A percentile compares a stretch with the other conserved stretches of the same genome.
These are phyloP conservation scores for Globisporangium paroecandrum DNA, from an alignment of 352 stramenopile genomes.

Conservation along the genomic window DNA sequence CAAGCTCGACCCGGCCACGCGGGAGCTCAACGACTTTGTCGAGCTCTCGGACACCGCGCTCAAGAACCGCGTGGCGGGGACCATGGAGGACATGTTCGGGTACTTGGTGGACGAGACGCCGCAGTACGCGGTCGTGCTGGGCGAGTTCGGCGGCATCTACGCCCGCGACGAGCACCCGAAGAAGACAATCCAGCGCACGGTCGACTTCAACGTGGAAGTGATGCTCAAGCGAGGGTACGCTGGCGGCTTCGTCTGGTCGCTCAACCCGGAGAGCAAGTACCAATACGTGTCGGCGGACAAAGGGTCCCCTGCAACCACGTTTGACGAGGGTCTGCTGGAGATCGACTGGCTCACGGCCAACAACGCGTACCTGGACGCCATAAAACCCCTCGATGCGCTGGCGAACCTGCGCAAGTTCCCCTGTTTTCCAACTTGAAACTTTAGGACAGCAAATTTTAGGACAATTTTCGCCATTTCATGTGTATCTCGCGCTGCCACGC, in stretches of 20 bases:
- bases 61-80: conserved; percentile 18
- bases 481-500: too few relatives aligned
- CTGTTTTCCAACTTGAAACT: conserved; percentile 28
- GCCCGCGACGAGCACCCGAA: conserved; percentile 42
- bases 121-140: conserved; percentile 26
- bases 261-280: conserved; percentile 63
- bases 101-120: conserved; percentile 21
- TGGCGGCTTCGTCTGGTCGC: conserved; percentile 56
- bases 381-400: conserved; percentile 36
- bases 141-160: conserved; percentile 60
- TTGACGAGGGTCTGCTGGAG: conserved; percentile 43
- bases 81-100: conserved; percentile 44
- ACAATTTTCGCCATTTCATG: too few relatives aligned
- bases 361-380: conserved; percentile 33
- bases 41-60: conserved; percentile 30
- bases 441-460: neutral
- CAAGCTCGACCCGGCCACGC: conserved; percentile 7
- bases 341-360: conserved; percentile 54
- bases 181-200: conserved; percentile 42
- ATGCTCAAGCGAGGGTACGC: conserved; percentile 38
- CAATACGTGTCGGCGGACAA: conserved; percentile 49
- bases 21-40: conserved; percentile 20
- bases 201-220: conserved; percentile 48
- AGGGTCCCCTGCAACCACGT: conserved; percentile 18
- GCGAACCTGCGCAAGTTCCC: conserved; percentile 36